phyloP scores from a whole-genome alignment of 768 basidiomycete genomes.

The Podaxis sp. region DNA sequence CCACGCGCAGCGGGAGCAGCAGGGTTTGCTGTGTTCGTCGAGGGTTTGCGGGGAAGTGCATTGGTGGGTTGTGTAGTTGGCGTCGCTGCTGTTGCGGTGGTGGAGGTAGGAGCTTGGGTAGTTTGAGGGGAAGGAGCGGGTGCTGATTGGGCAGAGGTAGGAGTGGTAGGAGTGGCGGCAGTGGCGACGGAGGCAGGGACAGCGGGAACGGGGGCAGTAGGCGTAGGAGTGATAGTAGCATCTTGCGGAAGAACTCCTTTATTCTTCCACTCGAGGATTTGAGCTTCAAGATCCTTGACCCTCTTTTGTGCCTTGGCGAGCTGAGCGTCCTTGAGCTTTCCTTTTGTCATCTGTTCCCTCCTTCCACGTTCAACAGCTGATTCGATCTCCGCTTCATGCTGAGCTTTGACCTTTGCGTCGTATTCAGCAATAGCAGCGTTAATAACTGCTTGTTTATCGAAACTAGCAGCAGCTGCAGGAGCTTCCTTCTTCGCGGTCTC shows the following conservation, averaged over 20 bases:
- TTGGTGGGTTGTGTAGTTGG: neutral
- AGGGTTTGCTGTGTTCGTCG: neutral
- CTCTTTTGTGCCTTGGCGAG: constrained; percentile 55
- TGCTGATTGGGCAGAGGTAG: constrained; percentile 10
- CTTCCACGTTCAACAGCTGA: constrained; percentile 68
- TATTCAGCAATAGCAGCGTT: constrained; percentile 48
- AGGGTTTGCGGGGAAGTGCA: constrained; percentile 3
- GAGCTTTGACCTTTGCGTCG: constrained; percentile 40
- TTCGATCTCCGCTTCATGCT: constrained; percentile 52
- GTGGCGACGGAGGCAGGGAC: constrained; percentile 10
- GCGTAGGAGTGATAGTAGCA: constrained; percentile 19
- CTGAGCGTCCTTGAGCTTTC: constrained; percentile 68
- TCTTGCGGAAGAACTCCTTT: constrained; percentile 41
- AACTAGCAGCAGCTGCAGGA: constrained; percentile 19
- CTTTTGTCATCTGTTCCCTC: constrained; percentile 55
- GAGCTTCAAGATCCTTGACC: constrained; percentile 66
- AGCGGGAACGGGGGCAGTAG: constrained; percentile 14
- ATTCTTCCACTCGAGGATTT: constrained; percentile 53
- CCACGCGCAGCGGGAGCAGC: constrained; percentile 9
- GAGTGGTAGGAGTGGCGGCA: constrained; percentile 15
- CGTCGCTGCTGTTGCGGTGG: constrained; percentile 17
- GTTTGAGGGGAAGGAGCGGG: constrained; percentile 12
- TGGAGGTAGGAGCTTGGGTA: constrained; percentile 16
- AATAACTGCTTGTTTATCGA: constrained; percentile 32
- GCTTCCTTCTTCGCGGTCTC: constrained; percentile 33